Evolutionary conservation across 768 basidiomycete species (phyloP), one percentile per base, ranked within the genome.

Genomic region (Boletellus sp.): DNA sequence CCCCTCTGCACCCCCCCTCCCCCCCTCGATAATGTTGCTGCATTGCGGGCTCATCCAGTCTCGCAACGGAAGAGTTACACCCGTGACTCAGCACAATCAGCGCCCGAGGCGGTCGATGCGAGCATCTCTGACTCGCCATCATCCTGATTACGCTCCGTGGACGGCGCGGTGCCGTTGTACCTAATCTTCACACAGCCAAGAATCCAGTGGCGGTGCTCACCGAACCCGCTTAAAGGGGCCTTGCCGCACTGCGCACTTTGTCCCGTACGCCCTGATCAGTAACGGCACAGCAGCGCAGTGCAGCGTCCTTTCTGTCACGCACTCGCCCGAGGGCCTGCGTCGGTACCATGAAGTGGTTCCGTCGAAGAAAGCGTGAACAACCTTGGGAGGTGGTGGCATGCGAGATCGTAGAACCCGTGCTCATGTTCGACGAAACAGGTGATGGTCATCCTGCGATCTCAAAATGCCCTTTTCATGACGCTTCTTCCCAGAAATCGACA

Each of bases 341-440:
- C 50, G 51, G 39, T 40, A 17, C 46, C 47, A 67, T 68, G 63
- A 60, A 63, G 60, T 70, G 70, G 53, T 78, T 85, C 57, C 76
- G 79, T 53, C 75, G 80, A 52, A 78, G 74, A 51, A 78, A 74
- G 54, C 50, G 44, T 45, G 79, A 84, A 60, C 70, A 70, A 9
- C 79, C 85, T 33, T 90, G 88, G 88, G 88, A 90, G 70, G 87
- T 90, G 36, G 83, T 89, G 24, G 81, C 82, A 50, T 80, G 74
- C 61, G 79, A 77, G 59, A 67, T 72, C 28, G 79, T 90, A 42
- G 78, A 82, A 40, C 82, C 87, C 22, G 77, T 89, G 13, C 72
- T 78, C 16, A 79, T 77, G 66, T 85, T 80, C 65, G 77, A 80
- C 54, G 81, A 80, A 22, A 68, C 72, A 45, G 79, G 85, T 54